Evolutionary conservation across 805 yeast species (phyloP).

Genomic region (Candida saitoana): DNA sequence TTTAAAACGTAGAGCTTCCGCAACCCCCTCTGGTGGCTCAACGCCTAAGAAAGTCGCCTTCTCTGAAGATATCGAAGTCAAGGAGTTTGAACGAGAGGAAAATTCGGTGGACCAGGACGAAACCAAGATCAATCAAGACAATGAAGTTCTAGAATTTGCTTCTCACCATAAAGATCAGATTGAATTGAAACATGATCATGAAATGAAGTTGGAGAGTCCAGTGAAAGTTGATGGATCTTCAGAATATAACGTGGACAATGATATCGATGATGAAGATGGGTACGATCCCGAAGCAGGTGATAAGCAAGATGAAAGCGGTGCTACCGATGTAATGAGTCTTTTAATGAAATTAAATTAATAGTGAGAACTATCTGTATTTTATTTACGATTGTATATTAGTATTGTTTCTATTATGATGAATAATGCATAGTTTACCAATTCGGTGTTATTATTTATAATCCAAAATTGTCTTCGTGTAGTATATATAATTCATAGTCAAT

Average conservation of each 20-base stretch:
- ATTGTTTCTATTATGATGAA: too few species aligned
- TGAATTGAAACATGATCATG: slow-evolving; percentile 27
- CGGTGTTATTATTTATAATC: too few species aligned
- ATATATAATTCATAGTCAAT: too few species aligned
- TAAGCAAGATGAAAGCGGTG: background rate
- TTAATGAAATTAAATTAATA: slow-evolving; percentile 26
- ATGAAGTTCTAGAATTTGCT: slow-evolving; percentile 15
- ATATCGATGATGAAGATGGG: slow-evolving; percentile 6
- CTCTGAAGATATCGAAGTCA: slow-evolving; percentile 38
- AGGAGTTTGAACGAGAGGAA: slow-evolving; percentile 40
- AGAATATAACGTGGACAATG: slow-evolving; percentile 1
- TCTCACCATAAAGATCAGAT: slow-evolving; percentile 29
- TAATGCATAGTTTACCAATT: too few species aligned
- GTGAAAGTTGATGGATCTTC: slow-evolving; percentile 10
- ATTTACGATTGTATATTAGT: background rate
- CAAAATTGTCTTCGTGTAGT: too few species aligned
- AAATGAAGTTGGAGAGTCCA: slow-evolving; percentile 6
- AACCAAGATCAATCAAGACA: slow-evolving; percentile 15
- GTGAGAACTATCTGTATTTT: background rate
- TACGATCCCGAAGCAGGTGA: slow-evolving; percentile 6
- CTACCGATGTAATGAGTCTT: slow-evolving; percentile 26
- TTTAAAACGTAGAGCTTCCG: slow-evolving; percentile 13
- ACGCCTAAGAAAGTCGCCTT: slow-evolving; percentile 39
- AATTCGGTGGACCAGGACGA: slow-evolving; percentile 19
- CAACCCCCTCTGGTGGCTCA: slow-evolving; percentile 20